phyloP scores from a whole-genome alignment of 176 grass and related monocot genomes.

The Triticum urartu region DNA sequence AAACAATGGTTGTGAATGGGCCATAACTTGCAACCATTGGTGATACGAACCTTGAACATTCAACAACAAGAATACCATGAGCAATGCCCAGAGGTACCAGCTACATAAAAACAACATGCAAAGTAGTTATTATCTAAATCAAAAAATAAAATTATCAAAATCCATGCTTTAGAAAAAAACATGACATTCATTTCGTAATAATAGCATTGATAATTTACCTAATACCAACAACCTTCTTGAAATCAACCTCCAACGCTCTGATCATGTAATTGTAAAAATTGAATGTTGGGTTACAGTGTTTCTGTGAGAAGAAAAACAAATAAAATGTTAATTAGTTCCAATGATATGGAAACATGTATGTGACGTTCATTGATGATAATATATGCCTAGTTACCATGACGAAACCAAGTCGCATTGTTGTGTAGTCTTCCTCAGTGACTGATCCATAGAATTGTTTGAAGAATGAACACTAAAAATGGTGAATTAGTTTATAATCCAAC shows the following conservation, averaged over 20 bases:
- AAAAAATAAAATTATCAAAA: background rate
- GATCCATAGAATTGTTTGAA: constrained; percentile 87
- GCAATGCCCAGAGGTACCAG: constrained; percentile 81
- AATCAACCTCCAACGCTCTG: constrained; percentile 73
- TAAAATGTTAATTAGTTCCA: background rate
- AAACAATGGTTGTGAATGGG: background rate
- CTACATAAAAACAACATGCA: constrained; percentile 41
- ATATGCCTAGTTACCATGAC: constrained; percentile 48
- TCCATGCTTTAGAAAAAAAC: background rate
- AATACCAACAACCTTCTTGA: constrained; percentile 87
- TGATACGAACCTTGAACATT: constrained; percentile 62
- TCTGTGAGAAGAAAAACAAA: constrained; percentile 27
- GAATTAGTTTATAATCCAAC: background rate
- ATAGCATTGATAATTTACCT: constrained; percentile 45
- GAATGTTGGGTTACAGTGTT: constrained; percentile 74
- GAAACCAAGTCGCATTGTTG: constrained; percentile 82
- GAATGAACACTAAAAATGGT: constrained; percentile 58
- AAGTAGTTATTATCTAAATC: background rate
- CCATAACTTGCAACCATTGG: background rate
- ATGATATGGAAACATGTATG: background rate
- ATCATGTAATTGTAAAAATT: constrained; percentile 91
- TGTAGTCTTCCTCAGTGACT: constrained; percentile 66
- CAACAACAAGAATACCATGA: constrained; percentile 80
- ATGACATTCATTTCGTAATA: background rate
- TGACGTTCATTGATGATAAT: background rate